A percentile compares a stretch with the other conserved stretches of the same genome.
Evolutionary conservation across 441 rosid genomes (phyloP).

Genomic region (Erysimum cheiri): DNA sequence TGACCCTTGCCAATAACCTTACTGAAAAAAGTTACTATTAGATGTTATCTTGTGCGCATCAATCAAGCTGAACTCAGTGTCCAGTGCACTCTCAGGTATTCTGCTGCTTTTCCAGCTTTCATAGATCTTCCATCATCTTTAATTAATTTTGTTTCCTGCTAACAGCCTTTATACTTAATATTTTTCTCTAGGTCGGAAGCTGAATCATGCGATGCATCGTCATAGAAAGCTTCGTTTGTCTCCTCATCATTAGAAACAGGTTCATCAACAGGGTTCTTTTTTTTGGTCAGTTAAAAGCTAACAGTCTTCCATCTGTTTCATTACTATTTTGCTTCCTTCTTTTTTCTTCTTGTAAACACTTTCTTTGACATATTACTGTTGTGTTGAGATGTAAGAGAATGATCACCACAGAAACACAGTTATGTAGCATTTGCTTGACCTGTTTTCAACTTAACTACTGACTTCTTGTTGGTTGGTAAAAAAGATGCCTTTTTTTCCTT

Average conservation of each 20-base stretch:
- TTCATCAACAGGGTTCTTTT: neutral
- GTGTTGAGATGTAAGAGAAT: conserved; percentile 26
- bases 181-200: conserved; percentile 20
- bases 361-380: conserved; percentile 6
- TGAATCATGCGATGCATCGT: conserved; percentile 25
- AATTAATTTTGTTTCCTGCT: neutral
- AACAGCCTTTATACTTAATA: neutral
- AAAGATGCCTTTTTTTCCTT: neutral
- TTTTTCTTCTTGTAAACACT: conserved; percentile 13
- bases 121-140: neutral
- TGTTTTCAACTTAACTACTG: conserved; percentile 33
- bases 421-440: conserved; percentile 4
- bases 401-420: conserved; percentile 14
- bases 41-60: conserved; percentile 13
- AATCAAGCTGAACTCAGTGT: conserved; percentile 6
- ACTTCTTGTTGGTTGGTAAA: conserved; percentile 32
- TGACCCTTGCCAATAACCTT: conserved; percentile 52
- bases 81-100: conserved; percentile 34
- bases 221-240: neutral
- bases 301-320: conserved; percentile 15
- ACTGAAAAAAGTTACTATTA: conserved; percentile 3
- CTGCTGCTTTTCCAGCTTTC: conserved; percentile 8
- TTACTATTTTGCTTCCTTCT: conserved; percentile 2
- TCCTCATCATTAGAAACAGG: conserved; percentile 8
- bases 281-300: conserved; percentile 18